Evolutionary conservation across 495 filamentous ascomycete species (phyloP).

Genomic region (Penicillium crystallinum): DNA sequence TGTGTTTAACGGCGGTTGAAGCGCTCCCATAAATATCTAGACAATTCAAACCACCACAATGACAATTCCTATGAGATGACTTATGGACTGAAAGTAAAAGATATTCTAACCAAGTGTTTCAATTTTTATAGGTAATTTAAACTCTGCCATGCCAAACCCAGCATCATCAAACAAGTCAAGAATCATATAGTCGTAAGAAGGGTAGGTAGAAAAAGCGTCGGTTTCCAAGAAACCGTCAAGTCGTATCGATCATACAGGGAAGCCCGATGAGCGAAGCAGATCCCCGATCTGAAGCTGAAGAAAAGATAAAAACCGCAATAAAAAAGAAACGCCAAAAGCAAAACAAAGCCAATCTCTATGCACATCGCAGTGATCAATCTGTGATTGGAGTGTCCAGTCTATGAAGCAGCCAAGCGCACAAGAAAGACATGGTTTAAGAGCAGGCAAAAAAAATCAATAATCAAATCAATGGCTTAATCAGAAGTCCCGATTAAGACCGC

Average conservation of each 20-base stretch:
- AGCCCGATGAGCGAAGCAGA: neutral
- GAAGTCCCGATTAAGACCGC: neutral
- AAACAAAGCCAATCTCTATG: constrained; percentile 17
- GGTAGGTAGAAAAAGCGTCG: neutral
- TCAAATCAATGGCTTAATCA: neutral
- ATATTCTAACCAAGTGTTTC: neutral
- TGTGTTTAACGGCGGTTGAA: neutral
- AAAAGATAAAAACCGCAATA: neutral
- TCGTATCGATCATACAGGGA: constrained; percentile 6
- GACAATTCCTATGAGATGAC: too few species aligned
- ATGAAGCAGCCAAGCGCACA: constrained; percentile 16
- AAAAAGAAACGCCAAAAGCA: neutral
- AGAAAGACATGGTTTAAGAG: constrained; percentile 9
- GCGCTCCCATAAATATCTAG: neutral
- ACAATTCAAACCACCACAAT: too few species aligned
- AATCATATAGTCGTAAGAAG: constrained; percentile 2
- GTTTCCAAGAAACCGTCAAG: constrained; percentile 4
- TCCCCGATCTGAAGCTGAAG: neutral
- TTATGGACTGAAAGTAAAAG: neutral
- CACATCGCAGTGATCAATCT: constrained; percentile 10
- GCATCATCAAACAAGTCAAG: neutral
- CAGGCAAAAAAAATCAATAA: neutral
- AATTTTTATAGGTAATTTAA: constrained; percentile 1
- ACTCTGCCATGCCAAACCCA: neutral
- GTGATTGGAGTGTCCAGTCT: constrained; percentile 14